A percentile compares a stretch with the other conserved stretches of the same genome.
Conservation (phyloP, 1,139 yeast species). For the Yamadazyma triangularis region DNA sequence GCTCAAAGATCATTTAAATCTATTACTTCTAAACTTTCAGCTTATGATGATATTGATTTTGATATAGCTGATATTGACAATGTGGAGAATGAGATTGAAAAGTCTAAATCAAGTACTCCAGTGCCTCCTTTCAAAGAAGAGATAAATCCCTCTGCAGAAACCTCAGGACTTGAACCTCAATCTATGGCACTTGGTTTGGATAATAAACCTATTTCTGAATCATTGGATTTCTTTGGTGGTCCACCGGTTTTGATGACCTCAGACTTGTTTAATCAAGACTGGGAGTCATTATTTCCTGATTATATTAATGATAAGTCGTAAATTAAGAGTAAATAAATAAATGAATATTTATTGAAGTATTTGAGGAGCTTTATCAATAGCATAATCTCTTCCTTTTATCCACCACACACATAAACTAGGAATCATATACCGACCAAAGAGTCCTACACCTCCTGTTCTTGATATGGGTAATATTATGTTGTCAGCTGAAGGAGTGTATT, state of each 20-base stretch:
- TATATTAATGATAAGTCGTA: slow-evolving; percentile 15
- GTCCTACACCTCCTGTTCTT: slow-evolving; percentile 25
- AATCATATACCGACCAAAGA: slow-evolving; percentile 14
- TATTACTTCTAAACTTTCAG: slow-evolving; percentile 29
- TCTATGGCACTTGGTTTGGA: background rate
- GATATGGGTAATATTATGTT: slow-evolving; percentile 22
- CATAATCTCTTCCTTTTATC: slow-evolving; percentile 13
- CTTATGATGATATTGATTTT: slow-evolving; percentile 12
- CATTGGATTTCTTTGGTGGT: slow-evolving; percentile 44
- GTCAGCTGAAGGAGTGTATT: background rate
- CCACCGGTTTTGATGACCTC: slow-evolving; percentile 53
- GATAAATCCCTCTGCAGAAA: background rate
- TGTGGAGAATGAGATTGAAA: slow-evolving; percentile 3
- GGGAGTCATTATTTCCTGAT: slow-evolving; percentile 49
- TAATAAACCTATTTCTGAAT: background rate
- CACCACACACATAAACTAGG: slow-evolving; percentile 19
- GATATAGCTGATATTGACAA: slow-evolving; percentile 8
- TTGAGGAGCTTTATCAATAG: background rate
- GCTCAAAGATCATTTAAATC: slow-evolving; percentile 44
- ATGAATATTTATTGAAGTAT: background rate
- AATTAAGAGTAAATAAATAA: slow-evolving; percentile 4
- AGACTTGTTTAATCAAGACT: slow-evolving; percentile 45
- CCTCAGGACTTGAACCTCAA: no score
- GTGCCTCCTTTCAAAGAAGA: background rate
- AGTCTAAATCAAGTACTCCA: background rate